These are phyloP conservation scores for Trifolium fragiferum DNA, from an alignment of 306 rosid genomes.

Conservation along the genomic window DNA sequence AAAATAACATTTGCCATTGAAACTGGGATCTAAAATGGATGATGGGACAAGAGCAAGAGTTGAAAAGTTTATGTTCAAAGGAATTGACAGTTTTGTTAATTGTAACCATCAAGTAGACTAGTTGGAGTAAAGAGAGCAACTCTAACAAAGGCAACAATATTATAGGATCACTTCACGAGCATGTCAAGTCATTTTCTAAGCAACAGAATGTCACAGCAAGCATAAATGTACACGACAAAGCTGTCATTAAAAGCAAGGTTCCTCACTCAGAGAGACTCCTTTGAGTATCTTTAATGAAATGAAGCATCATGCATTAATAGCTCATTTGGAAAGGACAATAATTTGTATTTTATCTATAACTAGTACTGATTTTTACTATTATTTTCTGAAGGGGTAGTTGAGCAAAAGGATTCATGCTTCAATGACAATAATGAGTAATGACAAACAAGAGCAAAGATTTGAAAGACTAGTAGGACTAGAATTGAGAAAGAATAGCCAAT, in stretches of 20 bases:
- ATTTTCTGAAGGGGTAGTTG: conserved; percentile 15
- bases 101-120: neutral
- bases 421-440: conserved; percentile 21
- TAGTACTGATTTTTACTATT: conserved; percentile 28
- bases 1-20: conserved; percentile 6
- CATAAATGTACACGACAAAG: conserved; percentile 51
- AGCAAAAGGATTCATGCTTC: conserved; percentile 25
- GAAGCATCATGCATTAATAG: conserved; percentile 37
- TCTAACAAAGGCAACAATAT: conserved; percentile 25
- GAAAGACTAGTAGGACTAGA: conserved; percentile 1
- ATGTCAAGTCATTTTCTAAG: conserved; percentile 55
- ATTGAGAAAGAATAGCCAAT: conserved; percentile 26
- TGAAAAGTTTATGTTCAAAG: neutral
- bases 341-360: conserved; percentile 35
- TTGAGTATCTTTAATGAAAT: conserved; percentile 50
- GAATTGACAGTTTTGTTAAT: conserved; percentile 4
- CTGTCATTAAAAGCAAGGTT: conserved; percentile 44
- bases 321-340: conserved; percentile 21
- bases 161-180: conserved; percentile 25
- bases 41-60: conserved; percentile 20
- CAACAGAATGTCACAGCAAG: conserved; percentile 57
- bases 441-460: conserved; percentile 29
- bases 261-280: conserved; percentile 47
- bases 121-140: neutral
- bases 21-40: conserved; percentile 12